Percentiles rank a stretch among this genome's conserved stretches.
Conservation (phyloP, 495 filamentous ascomycete species). For the Tuber aestivum region DNA sequence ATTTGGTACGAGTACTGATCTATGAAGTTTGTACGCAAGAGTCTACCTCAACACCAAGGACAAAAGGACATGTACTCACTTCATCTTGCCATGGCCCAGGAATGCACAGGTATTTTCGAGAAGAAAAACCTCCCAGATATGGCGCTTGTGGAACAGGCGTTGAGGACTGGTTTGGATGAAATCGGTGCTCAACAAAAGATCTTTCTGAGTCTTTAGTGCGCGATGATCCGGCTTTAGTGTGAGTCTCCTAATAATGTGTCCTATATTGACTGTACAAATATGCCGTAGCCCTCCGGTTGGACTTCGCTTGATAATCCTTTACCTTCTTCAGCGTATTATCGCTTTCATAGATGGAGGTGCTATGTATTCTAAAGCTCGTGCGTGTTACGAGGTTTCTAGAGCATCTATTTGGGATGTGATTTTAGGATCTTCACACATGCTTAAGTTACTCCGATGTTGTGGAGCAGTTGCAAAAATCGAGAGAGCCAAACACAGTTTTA, state of each 20-base stretch:
- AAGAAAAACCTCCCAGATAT: constrained; percentile 76
- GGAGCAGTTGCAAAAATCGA: constrained; percentile 75
- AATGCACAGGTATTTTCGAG: constrained; percentile 90
- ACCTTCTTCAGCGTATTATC: constrained; percentile 84
- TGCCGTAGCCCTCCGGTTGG: constrained; percentile 58
- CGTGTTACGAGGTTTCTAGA: constrained; percentile 81
- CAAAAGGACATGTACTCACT: constrained; percentile 93
- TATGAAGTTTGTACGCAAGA: constrained; percentile 70
- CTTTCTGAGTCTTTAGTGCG: constrained; percentile 78
- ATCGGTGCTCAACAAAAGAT: constrained; percentile 83
- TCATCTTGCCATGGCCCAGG: constrained; percentile 95
- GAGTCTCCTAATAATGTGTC: background rate
- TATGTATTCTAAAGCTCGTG: constrained; percentile 79
- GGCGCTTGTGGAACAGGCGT: constrained; percentile 72
- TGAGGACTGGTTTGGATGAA: constrained; percentile 90
- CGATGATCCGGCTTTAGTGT: constrained; percentile 56
- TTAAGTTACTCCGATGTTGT: constrained; percentile 73
- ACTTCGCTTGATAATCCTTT: constrained; percentile 75
- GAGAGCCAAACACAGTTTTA: constrained; percentile 63
- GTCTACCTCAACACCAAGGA: constrained; percentile 86
- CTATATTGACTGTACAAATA: constrained; percentile 43
- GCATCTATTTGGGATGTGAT: constrained; percentile 69
- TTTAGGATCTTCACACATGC: constrained; percentile 85
- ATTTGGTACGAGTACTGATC: constrained; percentile 6
- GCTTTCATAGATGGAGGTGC: constrained; percentile 96